Evolutionary conservation across 169 alveolate species (phyloP), one percentile per base, ranked within the genome.

Genomic region (Eimeria tenella): DNA sequence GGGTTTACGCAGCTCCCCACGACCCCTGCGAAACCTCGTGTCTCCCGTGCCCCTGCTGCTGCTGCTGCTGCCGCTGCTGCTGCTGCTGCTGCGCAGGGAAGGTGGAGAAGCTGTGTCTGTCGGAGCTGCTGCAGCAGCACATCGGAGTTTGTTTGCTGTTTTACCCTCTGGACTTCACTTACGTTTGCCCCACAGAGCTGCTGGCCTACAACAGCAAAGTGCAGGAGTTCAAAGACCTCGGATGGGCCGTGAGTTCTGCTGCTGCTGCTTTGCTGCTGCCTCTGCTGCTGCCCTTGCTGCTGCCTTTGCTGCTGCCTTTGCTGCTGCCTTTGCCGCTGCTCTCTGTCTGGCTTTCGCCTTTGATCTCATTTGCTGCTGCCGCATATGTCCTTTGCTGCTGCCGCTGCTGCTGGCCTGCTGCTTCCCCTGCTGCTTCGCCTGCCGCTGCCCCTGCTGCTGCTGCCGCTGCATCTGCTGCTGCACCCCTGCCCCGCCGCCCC

Each of bases 171-270:
- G 99, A 99, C 97, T 99, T 99, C 96, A 99, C 99, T 58, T 99
- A 99, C 93, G 99, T 99, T 19, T 99, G 99, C 96, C 99, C 99
- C 56, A 98, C 99, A 55, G 99, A 93, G 70, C 99, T 99, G 49
- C 96, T 98, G 90, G 99, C 99, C 60, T 99, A 98, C 97, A 97
- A 98, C 94, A 98, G 98, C 74, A 98, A 99, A 19, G 96, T 98
- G 23, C 98, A 98, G 31, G 98, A 98, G 70, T 99, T 99, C 97
- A 98, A 98, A 90, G 98, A 97, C 95, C 19, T 23, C 6, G 31
- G 56, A 5, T 82, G 60, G 55, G 50, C 60, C 5, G 90, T 82
- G 49, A 82, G 90, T 3, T 31, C 9, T 19, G 5, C 65, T 7
- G 19, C 65, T 7, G 19, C 13, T 7, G 19, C 13, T 7, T n/a